Evolutionary conservation across 768 basidiomycete genomes (phyloP), one percentile per base, ranked within the genome.

Genomic region (Cytidiella melzeri): DNA sequence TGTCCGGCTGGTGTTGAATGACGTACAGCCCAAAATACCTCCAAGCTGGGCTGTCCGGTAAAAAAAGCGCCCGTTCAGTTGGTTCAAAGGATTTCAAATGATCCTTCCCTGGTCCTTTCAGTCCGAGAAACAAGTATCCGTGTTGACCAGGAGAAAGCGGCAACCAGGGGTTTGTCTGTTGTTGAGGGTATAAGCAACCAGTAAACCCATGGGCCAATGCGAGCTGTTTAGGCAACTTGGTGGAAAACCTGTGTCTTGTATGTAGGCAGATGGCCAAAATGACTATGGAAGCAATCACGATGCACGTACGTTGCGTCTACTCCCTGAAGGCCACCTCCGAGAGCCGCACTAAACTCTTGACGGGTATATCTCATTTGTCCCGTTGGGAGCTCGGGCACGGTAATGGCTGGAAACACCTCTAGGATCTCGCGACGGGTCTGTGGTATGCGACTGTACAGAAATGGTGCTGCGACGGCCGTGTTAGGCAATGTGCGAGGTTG

Each of bases 71-170:
- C 19, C 69, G 69, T 9, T 62, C 55, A 27, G 74, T 70, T 12
- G 72, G 64, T 36, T 61, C 52, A 34, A 56, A 51, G 55, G 78
- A 79, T 5, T 68, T 67, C 36, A 69, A 62, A 38, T 66, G 63
- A 37, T 79, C 77, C 37, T 52, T 52, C 3, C 13, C 51, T 5
- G 51, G 43, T 4, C 62, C 68, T 7, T 73, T 73, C 45, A 79
- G 65, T 15, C 76, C 78, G 23, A 80, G 75, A 41, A 79, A 79
- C 63, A 81, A 74, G 55, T 71, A 81, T 1, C 77, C 78, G 50
- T 79, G 74, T 45, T 72, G 59, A 7, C 77, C 78, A 9, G 76
- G 74, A 1, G 47, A 57, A 4, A 64, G 59, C 2, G 78, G 78
- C 40, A 73, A 74, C 79, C 78, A 81, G 10, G 75, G 74, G 49